phyloP scores from a whole-genome alignment of 768 basidiomycete genomes.

The Sporobolomyces phaffii region DNA sequence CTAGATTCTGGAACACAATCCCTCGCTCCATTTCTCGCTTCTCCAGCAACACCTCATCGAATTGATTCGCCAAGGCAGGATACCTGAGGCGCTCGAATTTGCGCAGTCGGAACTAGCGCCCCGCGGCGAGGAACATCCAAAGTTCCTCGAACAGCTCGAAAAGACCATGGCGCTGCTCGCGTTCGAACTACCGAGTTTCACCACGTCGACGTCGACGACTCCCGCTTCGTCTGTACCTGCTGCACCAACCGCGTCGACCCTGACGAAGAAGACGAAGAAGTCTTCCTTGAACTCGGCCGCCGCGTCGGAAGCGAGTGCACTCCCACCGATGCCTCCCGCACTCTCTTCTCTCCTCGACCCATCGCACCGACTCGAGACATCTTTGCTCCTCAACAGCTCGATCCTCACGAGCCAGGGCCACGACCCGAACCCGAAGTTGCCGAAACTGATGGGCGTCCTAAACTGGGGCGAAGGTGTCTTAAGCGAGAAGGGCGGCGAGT shows the following conservation, averaged over 20 bases:
- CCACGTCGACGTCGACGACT: not conserved
- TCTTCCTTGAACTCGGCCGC: too few relatives aligned
- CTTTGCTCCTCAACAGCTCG: constrained; percentile 89
- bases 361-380: constrained; percentile 86
- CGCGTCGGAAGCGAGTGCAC: too few relatives aligned
- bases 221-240: not conserved
- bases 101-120: constrained; percentile 91
- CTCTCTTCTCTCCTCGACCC: constrained; percentile 77
- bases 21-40: constrained; percentile 84
- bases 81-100: constrained; percentile 75
- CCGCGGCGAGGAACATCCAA: constrained; percentile 87
- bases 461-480: constrained; percentile 69
- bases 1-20: constrained; percentile 96
- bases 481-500: constrained; percentile 27
- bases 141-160: constrained; percentile 86
- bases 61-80: constrained; percentile 73
- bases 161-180: constrained; percentile 84
- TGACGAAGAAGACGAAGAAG: constrained; percentile 25
- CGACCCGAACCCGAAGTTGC: constrained; percentile 84
- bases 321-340: constrained; percentile 51
- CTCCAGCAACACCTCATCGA: constrained; percentile 96
- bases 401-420: constrained; percentile 87
- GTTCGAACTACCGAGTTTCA: constrained; percentile 47
- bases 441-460: constrained; percentile 71
- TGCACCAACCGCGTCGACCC: not conserved